Evolutionary conservation across 2,329 filamentous ascomycete species (phyloP), one percentile per base, ranked within the genome.

Genomic region (Penicillium sp.): DNA sequence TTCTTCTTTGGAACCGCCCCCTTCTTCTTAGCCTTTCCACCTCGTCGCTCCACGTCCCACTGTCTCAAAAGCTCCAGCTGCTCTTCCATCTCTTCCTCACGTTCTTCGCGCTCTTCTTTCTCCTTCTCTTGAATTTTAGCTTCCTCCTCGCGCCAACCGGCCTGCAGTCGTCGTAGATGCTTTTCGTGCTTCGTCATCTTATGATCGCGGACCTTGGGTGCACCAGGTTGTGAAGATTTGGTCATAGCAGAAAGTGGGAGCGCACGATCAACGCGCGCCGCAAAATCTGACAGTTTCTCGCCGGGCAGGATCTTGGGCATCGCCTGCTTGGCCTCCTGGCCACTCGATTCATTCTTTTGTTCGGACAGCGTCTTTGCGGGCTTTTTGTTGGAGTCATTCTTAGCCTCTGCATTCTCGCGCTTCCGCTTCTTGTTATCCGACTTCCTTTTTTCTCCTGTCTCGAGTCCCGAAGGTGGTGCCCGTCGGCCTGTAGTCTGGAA

Each of bases 181-280:
- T 86, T 89, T 76, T 97, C 92, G 67, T 92, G 94, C 71, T 87
- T 88, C 5, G 92, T 97, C 48, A 85, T 81, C 59, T 84, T 82
- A 16, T 87, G 82, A 68, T 91, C 58, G 64, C 72, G 64, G 16
- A 69, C 52, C 57, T 75, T 71, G 3, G 69, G 51, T 3, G 59
- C 52, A 13, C 62, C 59, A 1, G 67, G 56, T 29, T 67, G 67
- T 3, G 57, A 74, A 0, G 81, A 83, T 66, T 87, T 88, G 60
- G 81, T 85, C 52, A 97, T 79, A 0, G 87, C 87, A 7, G 85
- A 79, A 0, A 99, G 76, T 0, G 93, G 93, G 6, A 97, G 79
- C 0, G 90, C 87, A 45, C 90, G 89, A 69, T 97, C 88, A 6
- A 99, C 94, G 26, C 92, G 86, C 10, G 87, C 84, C 7, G 87